Conservation (phyloP, 2,329 filamentous ascomycete genomes). For the Alternaria burnsii region DNA sequence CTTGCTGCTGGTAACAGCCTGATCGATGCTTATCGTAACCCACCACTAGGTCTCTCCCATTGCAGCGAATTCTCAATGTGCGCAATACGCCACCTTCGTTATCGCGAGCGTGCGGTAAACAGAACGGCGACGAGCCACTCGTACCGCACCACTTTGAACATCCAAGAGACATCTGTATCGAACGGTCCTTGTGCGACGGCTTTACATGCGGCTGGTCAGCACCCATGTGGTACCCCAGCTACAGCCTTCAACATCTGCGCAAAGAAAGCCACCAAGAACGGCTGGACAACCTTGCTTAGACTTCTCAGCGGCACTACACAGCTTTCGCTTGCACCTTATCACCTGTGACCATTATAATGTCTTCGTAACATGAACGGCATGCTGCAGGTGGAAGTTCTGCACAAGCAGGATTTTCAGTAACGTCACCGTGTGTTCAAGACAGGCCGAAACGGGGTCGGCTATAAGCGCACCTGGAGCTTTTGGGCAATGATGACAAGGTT, state of each 20-base stretch:
- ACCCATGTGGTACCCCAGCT: background rate
- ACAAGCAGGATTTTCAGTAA: conserved; percentile 6
- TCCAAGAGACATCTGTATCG: background rate
- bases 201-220: background rate
- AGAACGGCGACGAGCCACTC: background rate
- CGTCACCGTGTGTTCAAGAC: conserved; percentile 10
- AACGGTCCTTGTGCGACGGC: background rate
- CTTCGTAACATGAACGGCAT: background rate
- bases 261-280: background rate
- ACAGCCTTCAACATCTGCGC: background rate
- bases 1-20: background rate
- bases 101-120: background rate
- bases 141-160: background rate
- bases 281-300: background rate
- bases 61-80: background rate
- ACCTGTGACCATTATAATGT: background rate
- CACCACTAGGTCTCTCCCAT: background rate
- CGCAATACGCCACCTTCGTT: background rate
- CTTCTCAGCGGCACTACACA: background rate
- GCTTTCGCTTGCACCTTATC: background rate
- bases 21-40: background rate
- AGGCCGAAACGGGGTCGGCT: conserved; percentile 1
- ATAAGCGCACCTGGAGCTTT: background rate
- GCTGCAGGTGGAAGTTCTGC: background rate
- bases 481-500: conserved; percentile 4